phyloP scores from a whole-genome alignment of 352 stramenopile species.

The Globisporangium uncinulatum region DNA sequence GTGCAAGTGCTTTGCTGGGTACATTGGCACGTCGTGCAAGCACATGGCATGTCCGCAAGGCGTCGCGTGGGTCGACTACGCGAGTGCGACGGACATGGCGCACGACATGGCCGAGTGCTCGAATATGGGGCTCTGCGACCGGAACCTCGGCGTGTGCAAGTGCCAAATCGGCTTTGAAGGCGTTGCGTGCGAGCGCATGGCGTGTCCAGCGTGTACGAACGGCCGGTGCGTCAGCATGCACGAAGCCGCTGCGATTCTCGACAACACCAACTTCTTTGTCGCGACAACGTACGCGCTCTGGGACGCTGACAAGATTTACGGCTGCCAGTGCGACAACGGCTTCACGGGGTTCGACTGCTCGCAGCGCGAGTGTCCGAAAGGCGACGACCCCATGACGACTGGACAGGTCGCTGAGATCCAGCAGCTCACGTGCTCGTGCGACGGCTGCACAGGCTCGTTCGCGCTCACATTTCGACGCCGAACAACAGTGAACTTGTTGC shows the following conservation, averaged over 20 bases:
- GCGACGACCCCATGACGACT: slow-evolving; percentile 58
- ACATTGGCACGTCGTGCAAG: slow-evolving; percentile 61
- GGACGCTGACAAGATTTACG: slow-evolving; percentile 76
- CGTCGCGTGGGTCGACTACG: slow-evolving; percentile 59
- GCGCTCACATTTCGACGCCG: slow-evolving; percentile 58
- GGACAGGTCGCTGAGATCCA: slow-evolving; percentile 35
- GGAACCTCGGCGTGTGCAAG: slow-evolving; percentile 46
- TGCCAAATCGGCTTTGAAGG: slow-evolving; percentile 65
- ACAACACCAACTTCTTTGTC: slow-evolving; percentile 66
- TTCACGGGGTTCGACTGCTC: slow-evolving; percentile 63
- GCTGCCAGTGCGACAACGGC: slow-evolving; percentile 69
- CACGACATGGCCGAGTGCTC: slow-evolving; percentile 84
- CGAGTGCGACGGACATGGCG: slow-evolving; percentile 43
- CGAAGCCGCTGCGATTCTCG: slow-evolving; percentile 46
- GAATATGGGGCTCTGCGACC: slow-evolving; percentile 81
- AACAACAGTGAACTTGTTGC: slow-evolving; percentile 46
- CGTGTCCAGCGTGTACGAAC: slow-evolving; percentile 53
- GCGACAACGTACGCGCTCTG: slow-evolving; percentile 54
- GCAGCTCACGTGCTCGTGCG: slow-evolving; percentile 43
- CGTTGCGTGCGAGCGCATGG: slow-evolving; percentile 67
- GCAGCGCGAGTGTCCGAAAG: slow-evolving; percentile 41
- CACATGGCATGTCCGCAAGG: slow-evolving; percentile 40
- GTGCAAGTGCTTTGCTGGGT: slow-evolving; percentile 80
- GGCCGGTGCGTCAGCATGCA: slow-evolving; percentile 68
- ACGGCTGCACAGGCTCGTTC: slow-evolving; percentile 47